Conservation (phyloP, 2,329 filamentous ascomycete species). For the Parafenestella ontariensis region DNA sequence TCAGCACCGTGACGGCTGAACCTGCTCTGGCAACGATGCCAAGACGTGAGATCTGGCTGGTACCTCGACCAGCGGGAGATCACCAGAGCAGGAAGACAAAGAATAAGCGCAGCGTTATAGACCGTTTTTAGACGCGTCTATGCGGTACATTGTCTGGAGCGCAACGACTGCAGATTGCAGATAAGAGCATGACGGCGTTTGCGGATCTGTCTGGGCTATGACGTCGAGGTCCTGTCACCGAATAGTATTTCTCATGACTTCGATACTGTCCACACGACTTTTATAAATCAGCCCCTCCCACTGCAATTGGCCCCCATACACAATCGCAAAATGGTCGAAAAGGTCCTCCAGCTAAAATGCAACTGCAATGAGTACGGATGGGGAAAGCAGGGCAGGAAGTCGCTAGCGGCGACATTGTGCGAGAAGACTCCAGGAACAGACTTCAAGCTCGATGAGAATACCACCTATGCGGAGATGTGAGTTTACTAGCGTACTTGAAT, state of each 20-base stretch:
- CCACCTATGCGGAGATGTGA: slow-evolving; percentile 68
- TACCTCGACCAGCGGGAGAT: slow-evolving; percentile 3
- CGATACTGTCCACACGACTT: slow-evolving; percentile 4
- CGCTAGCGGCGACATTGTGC: slow-evolving; percentile 70
- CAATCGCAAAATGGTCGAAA: slow-evolving; percentile 53
- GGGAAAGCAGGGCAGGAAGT: slow-evolving; percentile 72
- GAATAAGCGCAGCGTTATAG: neutral
- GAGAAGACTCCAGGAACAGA: slow-evolving; percentile 68
- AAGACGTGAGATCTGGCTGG: neutral
- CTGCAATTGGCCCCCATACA: neutral
- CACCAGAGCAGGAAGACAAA: neutral
- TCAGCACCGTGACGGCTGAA: neutral
- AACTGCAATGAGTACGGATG: slow-evolving; percentile 70
- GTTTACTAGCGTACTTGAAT: neutral
- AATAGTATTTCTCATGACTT: slow-evolving; percentile 10
- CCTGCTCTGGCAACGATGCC: neutral
- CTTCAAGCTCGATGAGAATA: slow-evolving; percentile 69
- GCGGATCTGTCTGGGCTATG: slow-evolving; percentile 34
- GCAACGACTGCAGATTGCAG: slow-evolving; percentile 13
- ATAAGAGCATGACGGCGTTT: slow-evolving; percentile 8
- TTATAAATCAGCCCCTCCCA: neutral
- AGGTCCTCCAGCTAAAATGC: slow-evolving; percentile 62
- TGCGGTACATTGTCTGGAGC: neutral
- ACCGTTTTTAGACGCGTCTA: neutral
- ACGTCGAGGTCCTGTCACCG: slow-evolving; percentile 39